These are phyloP conservation scores for Quercus glauca DNA, from an alignment of 306 rosid genomes.

Conservation along the genomic window DNA sequence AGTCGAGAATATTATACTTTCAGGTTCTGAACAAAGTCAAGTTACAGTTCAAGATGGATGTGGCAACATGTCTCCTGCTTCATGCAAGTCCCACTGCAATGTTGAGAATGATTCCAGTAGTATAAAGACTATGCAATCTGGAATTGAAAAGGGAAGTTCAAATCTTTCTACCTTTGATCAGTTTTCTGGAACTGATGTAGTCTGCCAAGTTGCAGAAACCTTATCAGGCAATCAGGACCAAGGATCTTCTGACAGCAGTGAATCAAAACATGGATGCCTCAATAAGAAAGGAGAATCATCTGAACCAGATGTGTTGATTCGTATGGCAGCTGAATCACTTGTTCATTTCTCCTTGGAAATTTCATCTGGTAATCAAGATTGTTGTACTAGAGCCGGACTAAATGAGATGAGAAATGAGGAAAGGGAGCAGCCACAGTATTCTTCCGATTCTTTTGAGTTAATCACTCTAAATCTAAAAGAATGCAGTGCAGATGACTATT, in stretches of 20 bases:
- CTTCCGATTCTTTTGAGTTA: conserved; percentile 48
- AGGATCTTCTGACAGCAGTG: conserved; percentile 25
- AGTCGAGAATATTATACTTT: conserved; percentile 9
- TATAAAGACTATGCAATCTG: conserved; percentile 21
- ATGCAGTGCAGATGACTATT: conserved; percentile 33
- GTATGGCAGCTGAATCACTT: conserved; percentile 48
- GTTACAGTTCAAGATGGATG: conserved; percentile 16
- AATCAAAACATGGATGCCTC: conserved; percentile 14
- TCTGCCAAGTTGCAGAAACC: conserved; percentile 21
- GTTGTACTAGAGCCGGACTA: conserved; percentile 14
- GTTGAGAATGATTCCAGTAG: conserved; percentile 27
- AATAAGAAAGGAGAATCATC: conserved; percentile 27
- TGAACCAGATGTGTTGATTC: conserved; percentile 29
- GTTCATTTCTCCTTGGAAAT: conserved; percentile 30
- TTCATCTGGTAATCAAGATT: conserved; percentile 21
- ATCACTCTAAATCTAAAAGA: conserved; percentile 41
- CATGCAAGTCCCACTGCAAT: conserved; percentile 13
- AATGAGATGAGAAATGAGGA: conserved; percentile 12
- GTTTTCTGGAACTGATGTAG: conserved; percentile 19
- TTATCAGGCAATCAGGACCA: conserved; percentile 26
- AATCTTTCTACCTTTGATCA: conserved; percentile 11
- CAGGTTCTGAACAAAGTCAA: conserved; percentile 13
- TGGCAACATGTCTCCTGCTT: conserved; percentile 18
- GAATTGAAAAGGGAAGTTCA: not conserved
- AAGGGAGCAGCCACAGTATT: conserved; percentile 29